phyloP scores from a whole-genome alignment of 2,329 filamentous ascomycete genomes.

The Monosporascus sp. region DNA sequence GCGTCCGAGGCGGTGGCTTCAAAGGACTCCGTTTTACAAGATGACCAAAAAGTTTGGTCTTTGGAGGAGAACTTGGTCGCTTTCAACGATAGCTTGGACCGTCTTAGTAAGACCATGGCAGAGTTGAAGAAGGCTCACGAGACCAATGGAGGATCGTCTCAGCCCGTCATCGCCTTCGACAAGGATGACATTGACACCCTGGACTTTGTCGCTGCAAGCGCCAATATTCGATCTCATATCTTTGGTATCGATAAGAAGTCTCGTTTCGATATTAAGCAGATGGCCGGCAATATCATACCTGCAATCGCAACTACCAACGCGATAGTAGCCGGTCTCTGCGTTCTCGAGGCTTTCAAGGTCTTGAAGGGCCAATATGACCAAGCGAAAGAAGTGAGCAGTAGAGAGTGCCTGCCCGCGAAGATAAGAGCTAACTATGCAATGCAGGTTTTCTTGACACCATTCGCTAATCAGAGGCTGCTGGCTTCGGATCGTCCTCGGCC shows the following conservation, averaged over 20 bases:
- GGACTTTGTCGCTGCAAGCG: constrained; percentile 86
- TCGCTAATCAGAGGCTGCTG: constrained; percentile 52
- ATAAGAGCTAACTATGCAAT: constrained; percentile 5
- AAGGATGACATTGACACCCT: constrained; percentile 95
- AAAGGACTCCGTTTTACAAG: constrained; percentile 50
- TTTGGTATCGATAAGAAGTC: constrained; percentile 86
- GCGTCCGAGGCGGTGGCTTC: constrained; percentile 42
- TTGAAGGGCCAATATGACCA: constrained; percentile 65
- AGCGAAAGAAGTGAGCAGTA: constrained; percentile 62
- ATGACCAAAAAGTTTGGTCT: constrained; percentile 77
- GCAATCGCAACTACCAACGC: constrained; percentile 98
- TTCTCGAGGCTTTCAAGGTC: constrained; percentile 89
- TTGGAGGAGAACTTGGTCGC: constrained; percentile 77
- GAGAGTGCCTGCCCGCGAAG: neutral
- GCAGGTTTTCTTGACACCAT: constrained; percentile 73
- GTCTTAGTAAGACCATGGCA: constrained; percentile 69
- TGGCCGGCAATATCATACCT: constrained; percentile 98
- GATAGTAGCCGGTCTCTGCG: constrained; percentile 87
- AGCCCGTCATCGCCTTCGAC: constrained; percentile 78
- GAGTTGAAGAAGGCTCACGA: constrained; percentile 49
- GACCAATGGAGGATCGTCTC: constrained; percentile 34
- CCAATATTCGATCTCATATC: constrained; percentile 82
- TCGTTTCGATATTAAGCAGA: constrained; percentile 96
- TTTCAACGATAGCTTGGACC: constrained; percentile 76
- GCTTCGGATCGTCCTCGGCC: constrained; percentile 49